Percentiles rank a stretch among this genome's conserved stretches.
Conservation (phyloP, 169 alveolate species). For the Cryptosporidium sp. region DNA sequence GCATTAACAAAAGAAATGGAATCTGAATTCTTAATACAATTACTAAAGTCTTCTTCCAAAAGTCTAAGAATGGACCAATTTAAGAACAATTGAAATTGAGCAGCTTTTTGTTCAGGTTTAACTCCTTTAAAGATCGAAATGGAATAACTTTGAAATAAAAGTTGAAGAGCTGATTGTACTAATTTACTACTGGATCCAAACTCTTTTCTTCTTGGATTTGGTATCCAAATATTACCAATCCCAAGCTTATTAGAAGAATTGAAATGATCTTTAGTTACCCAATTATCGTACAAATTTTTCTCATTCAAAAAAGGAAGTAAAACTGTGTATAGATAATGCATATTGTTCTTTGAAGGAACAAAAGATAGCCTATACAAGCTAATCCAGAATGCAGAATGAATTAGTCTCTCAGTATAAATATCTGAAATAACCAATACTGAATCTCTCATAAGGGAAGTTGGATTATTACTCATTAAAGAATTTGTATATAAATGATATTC, state of each 20-base stretch:
- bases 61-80: conserved; percentile 59
- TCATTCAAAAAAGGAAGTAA: conserved; percentile 84
- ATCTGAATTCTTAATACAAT: conserved; percentile 7
- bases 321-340: conserved; percentile 84
- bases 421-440: conserved; percentile 82
- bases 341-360: conserved; percentile 82
- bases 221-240: conserved; percentile 77
- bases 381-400: conserved; percentile 87
- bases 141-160: conserved; percentile 74
- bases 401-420: conserved; percentile 79
- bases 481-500: conserved; percentile 78
- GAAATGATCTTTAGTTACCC: conserved; percentile 78
- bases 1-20: conserved; percentile 23
- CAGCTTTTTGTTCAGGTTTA: conserved; percentile 75
- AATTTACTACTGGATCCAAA: conserved; percentile 79
- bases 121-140: conserved; percentile 61
- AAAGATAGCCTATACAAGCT: conserved; percentile 83
- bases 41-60: conserved; percentile 37
- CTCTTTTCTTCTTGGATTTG: conserved; percentile 79
- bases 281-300: conserved; percentile 81
- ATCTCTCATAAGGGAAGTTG: conserved; percentile 79
- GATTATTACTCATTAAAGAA: conserved; percentile 61
- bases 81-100: conserved; percentile 74
- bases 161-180: conserved; percentile 78
- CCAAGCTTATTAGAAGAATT: conserved; percentile 73